These are phyloP conservation scores for Eutypa lata DNA, from an alignment of 2,329 filamentous ascomycete species.

Conservation along the genomic window DNA sequence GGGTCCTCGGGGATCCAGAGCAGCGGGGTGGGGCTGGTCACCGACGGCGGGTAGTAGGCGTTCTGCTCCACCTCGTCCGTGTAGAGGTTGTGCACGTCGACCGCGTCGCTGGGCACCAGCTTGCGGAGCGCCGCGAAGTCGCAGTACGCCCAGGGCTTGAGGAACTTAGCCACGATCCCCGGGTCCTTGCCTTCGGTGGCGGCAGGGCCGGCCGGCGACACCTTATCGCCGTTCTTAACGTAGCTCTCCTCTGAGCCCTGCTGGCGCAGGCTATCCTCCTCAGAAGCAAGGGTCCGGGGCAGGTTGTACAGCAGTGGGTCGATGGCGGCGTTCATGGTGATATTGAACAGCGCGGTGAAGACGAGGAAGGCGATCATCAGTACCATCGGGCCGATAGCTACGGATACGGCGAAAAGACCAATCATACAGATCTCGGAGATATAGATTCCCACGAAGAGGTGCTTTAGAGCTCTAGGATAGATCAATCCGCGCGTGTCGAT, in stretches of 20 bases:
- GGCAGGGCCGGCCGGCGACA: conserved; percentile 17
- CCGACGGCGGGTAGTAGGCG: conserved; percentile 72
- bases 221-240: conserved; percentile 15
- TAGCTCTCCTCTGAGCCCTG: conserved; percentile 9
- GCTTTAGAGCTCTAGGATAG: conserved; percentile 84
- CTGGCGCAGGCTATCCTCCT: conserved; percentile 36
- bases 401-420: conserved; percentile 73
- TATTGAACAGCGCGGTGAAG: conserved; percentile 73
- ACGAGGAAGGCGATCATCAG: conserved; percentile 75
- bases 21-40: conserved; percentile 60
- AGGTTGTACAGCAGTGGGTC: conserved; percentile 74
- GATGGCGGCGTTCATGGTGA: conserved; percentile 70
- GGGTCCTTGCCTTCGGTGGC: conserved; percentile 42
- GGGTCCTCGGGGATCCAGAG: conserved; percentile 84
- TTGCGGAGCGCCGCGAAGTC: conserved; percentile 70
- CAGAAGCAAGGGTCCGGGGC: conserved; percentile 63
- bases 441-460: conserved; percentile 81
- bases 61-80: conserved; percentile 57
- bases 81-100: conserved; percentile 54
- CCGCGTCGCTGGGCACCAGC: conserved; percentile 59
- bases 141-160: conserved; percentile 74
- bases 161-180: conserved; percentile 63
- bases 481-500: conserved; percentile 86
- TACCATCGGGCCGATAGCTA: conserved; percentile 65
- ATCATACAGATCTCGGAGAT: conserved; percentile 79